Evolutionary conservation across 441 rosid species (phyloP).

Genomic region (Brassica hybrid): DNA sequence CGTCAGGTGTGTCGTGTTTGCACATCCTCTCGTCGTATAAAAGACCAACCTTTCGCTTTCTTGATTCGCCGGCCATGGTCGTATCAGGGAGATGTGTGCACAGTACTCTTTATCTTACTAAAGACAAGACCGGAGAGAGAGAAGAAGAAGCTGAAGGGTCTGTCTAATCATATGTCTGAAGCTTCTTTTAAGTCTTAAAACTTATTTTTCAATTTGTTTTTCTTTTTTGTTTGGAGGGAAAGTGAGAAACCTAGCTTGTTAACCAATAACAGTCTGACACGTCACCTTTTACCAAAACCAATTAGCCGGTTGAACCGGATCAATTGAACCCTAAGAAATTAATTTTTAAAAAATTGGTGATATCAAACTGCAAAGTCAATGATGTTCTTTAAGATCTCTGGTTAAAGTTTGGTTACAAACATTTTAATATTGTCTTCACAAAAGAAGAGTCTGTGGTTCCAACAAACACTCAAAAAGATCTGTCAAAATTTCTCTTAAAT

Average conservation of each 20-base stretch:
- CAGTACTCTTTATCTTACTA: too few species aligned
- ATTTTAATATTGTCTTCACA: neutral
- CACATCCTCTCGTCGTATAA: constrained; percentile 89
- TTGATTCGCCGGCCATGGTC: constrained; percentile 15
- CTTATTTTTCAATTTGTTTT: neutral
- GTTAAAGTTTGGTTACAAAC: neutral
- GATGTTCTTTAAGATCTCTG: neutral
- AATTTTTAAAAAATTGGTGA: neutral
- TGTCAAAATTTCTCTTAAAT: neutral
- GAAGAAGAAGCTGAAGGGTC: neutral
- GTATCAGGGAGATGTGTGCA: too few species aligned
- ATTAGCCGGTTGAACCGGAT: neutral
- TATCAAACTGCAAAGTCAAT: neutral
- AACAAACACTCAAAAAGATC: neutral
- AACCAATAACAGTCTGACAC: constrained; percentile 5
- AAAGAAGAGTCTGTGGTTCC: neutral
- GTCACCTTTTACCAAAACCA: neutral
- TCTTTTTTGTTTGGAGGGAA: constrained; percentile 18
- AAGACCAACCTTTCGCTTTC: constrained; percentile 64
- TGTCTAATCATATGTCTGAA: neutral
- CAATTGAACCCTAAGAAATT: neutral
- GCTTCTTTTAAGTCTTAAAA: neutral
- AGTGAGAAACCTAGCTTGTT: constrained; percentile 11
- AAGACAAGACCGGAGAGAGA: neutral
- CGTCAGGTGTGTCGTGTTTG: constrained; percentile 69